Evolutionary conservation across 371 early-diverging fungal genomes (phyloP), one percentile per base, ranked within the genome.

Genomic region (Mucor mucedo): DNA sequence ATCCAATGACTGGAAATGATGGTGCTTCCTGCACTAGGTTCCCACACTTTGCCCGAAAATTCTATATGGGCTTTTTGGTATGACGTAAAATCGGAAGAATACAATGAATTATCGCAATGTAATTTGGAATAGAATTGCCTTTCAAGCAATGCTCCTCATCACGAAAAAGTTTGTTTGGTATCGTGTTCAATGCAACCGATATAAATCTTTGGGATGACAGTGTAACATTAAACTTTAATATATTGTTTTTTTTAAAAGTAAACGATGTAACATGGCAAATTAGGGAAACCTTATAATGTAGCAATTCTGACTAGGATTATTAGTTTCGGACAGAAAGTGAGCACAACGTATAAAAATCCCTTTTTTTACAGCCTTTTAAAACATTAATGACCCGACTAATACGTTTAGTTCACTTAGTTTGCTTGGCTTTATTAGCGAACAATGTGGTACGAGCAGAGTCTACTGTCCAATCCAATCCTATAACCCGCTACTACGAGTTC

Each of bases 401-500:
- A 14, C 4, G 32, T 14, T 29, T 44, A 40, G 50, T 50, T 28
- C n/a, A n/a, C 32, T 29, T 59, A n/a, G 38, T 50, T 48, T 50
- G 49, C 49, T 38, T 55, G 11, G 41, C 40, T 2, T 5, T 53
- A 16, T 38, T n/a, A n/a, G 2, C 33, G 30, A 21, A 10, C 14
- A 5, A 53, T 16, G 9, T 38, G 11, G n/a, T 38, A 53, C 38
- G 2, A 33, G 53, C 53, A 53, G 38, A 53, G 10, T 21, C 3
- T 5, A 8, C 9, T 28, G 28, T 5, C 3, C 52, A 52, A 41
- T 59, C 50, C 48, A 47, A 39, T 39, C 16, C 39, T 16, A 39
- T 11, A 30, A 50, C 56, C 11, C 38, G 63, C 13, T 52, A 52
- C 10, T 78, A 67, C 53, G 80, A 79, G 29, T 59, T 79, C 9